Conservation (phyloP, 169 alveolate genomes). For the Plasmodium cynomolgi region DNA sequence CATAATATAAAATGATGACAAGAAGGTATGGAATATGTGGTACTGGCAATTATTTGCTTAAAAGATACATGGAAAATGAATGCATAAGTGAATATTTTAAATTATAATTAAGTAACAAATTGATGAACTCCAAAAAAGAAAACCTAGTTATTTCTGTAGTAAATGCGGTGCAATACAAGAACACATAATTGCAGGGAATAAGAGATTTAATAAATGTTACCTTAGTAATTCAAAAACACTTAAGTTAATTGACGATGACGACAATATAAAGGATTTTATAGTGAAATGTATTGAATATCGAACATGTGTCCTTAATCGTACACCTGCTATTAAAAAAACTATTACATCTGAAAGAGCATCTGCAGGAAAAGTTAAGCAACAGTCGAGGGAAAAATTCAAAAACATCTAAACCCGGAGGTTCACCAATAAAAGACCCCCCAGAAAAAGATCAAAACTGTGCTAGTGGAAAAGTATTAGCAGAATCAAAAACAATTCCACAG, state of each 20-base stretch:
- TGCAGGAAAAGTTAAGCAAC: neutral
- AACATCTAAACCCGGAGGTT: neutral
- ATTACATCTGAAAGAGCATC: neutral
- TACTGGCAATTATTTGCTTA: neutral
- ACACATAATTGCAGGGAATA: too few relatives aligned
- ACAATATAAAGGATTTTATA: too few relatives aligned
- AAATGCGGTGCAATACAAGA: too few relatives aligned
- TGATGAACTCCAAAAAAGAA: too few relatives aligned
- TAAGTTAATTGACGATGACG: too few relatives aligned
- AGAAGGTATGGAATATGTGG: neutral
- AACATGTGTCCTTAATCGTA: neutral
- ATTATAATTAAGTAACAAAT: too few relatives aligned
- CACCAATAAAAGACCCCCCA: neutral
- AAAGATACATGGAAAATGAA: neutral
- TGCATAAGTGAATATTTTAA: neutral
- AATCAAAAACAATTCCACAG: neutral
- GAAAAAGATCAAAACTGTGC: neutral
- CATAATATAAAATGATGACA: neutral
- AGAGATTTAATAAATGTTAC: too few relatives aligned
- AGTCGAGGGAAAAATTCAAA: neutral
- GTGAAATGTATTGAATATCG: too few relatives aligned
- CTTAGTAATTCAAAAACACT: too few relatives aligned
- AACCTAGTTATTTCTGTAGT: too few relatives aligned
- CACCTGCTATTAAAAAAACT: neutral
- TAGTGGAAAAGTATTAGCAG: neutral